Evolutionary conservation across 768 basidiomycete species (phyloP), one percentile per base, ranked within the genome.

Genomic region (Mycena sanguinolenta): DNA sequence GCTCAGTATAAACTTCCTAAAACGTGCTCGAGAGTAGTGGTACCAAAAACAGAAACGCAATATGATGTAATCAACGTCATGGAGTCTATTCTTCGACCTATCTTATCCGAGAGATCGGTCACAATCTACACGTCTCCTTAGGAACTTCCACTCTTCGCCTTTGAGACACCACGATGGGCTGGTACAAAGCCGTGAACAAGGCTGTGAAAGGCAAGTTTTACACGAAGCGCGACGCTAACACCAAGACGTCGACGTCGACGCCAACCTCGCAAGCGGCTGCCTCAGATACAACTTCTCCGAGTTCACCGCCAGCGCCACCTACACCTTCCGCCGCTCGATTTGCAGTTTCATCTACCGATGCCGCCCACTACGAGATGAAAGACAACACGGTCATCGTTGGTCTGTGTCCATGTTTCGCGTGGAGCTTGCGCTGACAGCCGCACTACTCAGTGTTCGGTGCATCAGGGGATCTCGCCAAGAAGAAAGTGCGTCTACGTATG

Each of bases 381-480:
- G 92, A 95, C 68, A 96, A 97, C 85, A 96, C 95, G 30, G 79
- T 95, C 84, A 90, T 98, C 83, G 84, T 97, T 76, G 95, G 95
- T 93, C 72, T 75, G 90, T 85, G 38, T 74, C 73, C 53, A 53
- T 70, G 39, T 49, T 59, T 63, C 34, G 53, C 36, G 49, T 42
- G 72, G 38, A 25, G 8, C 63, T 39, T 44, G 6, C 68, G 75
- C 73, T 69, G 61, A 52, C 58, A 34, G 50, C 52, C 46, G 38
- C 63, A 1, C 59, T 64, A 58, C 34, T 14, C 77, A 96, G 97
- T 99, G 54, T 89, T 97, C 69, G 97, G 97, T 65, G 97, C 97
- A 3, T 97, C 95, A 64, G 97, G 97, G 49, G 97, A 99, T 85
- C 87, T 99, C 44, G 97, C 97, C 73, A 97, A 98, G 92, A 99